phyloP scores from a whole-genome alignment of 306 rosid genomes.

The Argentina anserina region DNA sequence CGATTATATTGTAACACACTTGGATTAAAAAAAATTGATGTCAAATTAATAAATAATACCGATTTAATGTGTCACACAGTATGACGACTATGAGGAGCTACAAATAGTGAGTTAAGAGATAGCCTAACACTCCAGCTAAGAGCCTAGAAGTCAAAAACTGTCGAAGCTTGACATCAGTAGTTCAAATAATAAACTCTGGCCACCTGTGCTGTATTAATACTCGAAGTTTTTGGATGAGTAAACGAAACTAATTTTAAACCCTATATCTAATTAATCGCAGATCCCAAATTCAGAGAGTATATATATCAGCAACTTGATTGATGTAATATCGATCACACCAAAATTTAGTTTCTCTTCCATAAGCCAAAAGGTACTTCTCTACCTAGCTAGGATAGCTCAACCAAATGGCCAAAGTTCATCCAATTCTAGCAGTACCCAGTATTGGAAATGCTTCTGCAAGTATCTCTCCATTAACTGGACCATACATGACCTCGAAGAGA shows the following conservation, averaged over 20 bases:
- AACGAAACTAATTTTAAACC: not conserved
- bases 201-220: too few relatives aligned
- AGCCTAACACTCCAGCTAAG: not conserved
- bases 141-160: constrained; percentile 16
- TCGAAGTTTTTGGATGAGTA: not conserved
- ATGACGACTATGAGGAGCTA: too few relatives aligned
- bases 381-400: not conserved
- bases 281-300: not conserved
- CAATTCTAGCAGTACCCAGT: not conserved
- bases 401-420: constrained; percentile 32
- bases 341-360: not conserved
- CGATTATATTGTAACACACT: too few relatives aligned
- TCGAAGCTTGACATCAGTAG: not conserved
- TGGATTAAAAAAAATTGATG: too few relatives aligned
- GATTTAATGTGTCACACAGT: too few relatives aligned
- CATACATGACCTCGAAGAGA: constrained; percentile 19
- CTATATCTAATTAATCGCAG: not conserved
- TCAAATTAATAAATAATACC: too few relatives aligned
- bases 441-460: not conserved
- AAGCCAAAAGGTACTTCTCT: not conserved
- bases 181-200: not conserved
- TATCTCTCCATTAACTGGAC: not conserved
- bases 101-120: too few relatives aligned
- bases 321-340: not conserved
- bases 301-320: not conserved